Base-by-base conservation (phyloP, 257 asterid species). In the Catharanthus roseus region DNA sequence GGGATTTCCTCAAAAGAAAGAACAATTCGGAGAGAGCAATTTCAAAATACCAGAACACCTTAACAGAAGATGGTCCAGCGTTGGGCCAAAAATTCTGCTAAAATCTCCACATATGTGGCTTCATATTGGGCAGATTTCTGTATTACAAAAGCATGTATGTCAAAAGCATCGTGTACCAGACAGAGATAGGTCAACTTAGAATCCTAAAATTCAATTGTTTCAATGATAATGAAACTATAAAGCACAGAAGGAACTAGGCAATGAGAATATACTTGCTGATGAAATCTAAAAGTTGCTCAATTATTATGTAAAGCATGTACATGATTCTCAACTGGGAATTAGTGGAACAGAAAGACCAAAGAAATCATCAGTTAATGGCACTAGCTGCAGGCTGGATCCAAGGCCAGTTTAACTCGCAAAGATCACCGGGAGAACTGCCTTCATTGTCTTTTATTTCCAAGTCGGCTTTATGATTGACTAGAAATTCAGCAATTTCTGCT, bases 381-480 rank as follows among this genome's bases (percentile, higher is more conserved):
- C 74, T 76, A 76, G 84, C 72, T 36, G 77, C 65, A 64, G 62
- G 77, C 78, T 78, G 77, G 87, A 88, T 66, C 85, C 97, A 90
- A 28, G 90, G 89, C 97, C 95, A 92, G 70, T 77, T 76, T 49
- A 77, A 71, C 42, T 86, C 96, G 23, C 97, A 86, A 55, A 91
- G 86, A 82, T 91, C 99, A 69, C 79, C 76, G 0, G 99, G 91
- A 13, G 87, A 78, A 60, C 81, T 81, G 47, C 97, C 99, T 15
- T 95, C 99, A 15, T 81, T 77, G 84, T 90, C 97, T 74, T 73
- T 84, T 15, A 88, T 77, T 71, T 79, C 90, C 67, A 77, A 69
- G 77, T 90, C 92, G 19, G 95, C 97, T 24, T 89, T 86, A n/a
- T 83, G 86, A 65, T 89, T 87, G 85, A 95, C 88, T 11, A 95